Conservation (phyloP, 371 early-diverging fungal genomes). For the Syncephalastrum sp. region DNA sequence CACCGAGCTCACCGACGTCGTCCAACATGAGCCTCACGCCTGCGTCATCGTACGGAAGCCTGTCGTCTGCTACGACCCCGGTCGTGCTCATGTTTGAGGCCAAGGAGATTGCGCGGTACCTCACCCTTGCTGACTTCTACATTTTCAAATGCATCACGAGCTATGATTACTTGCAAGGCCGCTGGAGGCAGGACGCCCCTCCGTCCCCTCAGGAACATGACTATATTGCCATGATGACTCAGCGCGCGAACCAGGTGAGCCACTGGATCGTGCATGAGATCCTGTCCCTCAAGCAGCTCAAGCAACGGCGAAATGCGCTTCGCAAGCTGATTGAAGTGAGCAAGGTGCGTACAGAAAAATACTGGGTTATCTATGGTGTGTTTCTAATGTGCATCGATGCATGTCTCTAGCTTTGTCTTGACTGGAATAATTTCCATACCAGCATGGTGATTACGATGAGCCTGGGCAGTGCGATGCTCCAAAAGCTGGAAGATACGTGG, state of each 20-base stretch:
- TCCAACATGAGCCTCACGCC: background rate
- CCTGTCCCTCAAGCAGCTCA: slow-evolving; percentile 12
- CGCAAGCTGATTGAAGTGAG: slow-evolving; percentile 43
- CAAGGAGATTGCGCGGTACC: slow-evolving; percentile 33
- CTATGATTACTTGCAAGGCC: slow-evolving; percentile 34
- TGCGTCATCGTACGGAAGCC: background rate
- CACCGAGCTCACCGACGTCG: slow-evolving; percentile 34
- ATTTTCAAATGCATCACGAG: slow-evolving; percentile 39
- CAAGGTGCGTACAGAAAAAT: slow-evolving; percentile 20
- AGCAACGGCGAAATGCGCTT: slow-evolving; percentile 23
- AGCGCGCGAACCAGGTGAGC: slow-evolving; percentile 39
- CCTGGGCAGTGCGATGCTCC: slow-evolving; percentile 19
- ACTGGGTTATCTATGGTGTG: no score
- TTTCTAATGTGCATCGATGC: no score
- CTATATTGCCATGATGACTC: slow-evolving; percentile 37
- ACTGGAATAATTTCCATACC: slow-evolving; percentile 49
- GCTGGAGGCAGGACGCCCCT: slow-evolving; percentile 14
- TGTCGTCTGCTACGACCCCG: slow-evolving; percentile 6
- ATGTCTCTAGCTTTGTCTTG: slow-evolving; percentile 26
- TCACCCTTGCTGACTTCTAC: slow-evolving; percentile 46
- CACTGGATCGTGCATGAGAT: slow-evolving; percentile 37
- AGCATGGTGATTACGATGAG: slow-evolving; percentile 44
- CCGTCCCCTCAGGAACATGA: background rate
- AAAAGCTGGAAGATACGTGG: slow-evolving; percentile 25
- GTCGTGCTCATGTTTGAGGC: slow-evolving; percentile 15